A percentile compares a stretch with the other conserved stretches of the same genome.
These are phyloP conservation scores for Aspergillaceae sp. DNA, from an alignment of 2,329 filamentous ascomycete genomes.

Conservation along the genomic window DNA sequence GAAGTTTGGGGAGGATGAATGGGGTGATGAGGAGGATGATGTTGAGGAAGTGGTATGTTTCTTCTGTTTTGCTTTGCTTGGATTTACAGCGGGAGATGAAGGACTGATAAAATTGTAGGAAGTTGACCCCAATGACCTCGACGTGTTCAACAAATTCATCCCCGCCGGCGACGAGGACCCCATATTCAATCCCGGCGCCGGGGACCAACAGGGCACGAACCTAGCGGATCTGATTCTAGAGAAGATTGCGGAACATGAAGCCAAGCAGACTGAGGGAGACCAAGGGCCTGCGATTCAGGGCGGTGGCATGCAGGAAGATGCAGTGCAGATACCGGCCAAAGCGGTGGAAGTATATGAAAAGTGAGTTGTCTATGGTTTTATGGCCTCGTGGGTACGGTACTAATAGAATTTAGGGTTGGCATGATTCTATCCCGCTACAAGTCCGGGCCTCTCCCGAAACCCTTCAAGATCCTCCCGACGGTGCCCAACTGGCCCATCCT, in stretches of 20 bases:
- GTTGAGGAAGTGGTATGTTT: conserved; percentile 37
- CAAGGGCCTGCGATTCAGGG: conserved; percentile 39
- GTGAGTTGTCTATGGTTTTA: conserved; percentile 35
- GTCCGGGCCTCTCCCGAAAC: conserved; percentile 91
- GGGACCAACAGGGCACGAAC: conserved; percentile 56
- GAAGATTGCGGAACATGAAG: conserved; percentile 89
- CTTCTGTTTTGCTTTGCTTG: no score
- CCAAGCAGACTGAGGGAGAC: conserved; percentile 43
- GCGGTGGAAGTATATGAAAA: conserved; percentile 92
- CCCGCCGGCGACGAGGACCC: conserved; percentile 64
- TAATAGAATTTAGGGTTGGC: conserved; percentile 54
- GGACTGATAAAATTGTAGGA: conserved; percentile 44
- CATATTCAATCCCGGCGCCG: conserved; percentile 51
- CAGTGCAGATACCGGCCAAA: conserved; percentile 78
- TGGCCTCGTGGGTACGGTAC: conserved; percentile 1
- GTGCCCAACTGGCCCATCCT: conserved; percentile 89
- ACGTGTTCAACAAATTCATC: conserved; percentile 85
- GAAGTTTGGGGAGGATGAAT: conserved; percentile 54
- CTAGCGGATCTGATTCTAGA: conserved; percentile 86
- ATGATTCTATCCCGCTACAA: conserved; percentile 87
- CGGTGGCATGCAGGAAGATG: conserved; percentile 60
- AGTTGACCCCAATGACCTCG: conserved; percentile 79
- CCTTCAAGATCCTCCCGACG: conserved; percentile 92
- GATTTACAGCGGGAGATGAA: no score
- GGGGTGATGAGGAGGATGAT: conserved; percentile 73